phyloP scores from a whole-genome alignment of 2,329 filamentous ascomycete species.

The Claviceps sp. region DNA sequence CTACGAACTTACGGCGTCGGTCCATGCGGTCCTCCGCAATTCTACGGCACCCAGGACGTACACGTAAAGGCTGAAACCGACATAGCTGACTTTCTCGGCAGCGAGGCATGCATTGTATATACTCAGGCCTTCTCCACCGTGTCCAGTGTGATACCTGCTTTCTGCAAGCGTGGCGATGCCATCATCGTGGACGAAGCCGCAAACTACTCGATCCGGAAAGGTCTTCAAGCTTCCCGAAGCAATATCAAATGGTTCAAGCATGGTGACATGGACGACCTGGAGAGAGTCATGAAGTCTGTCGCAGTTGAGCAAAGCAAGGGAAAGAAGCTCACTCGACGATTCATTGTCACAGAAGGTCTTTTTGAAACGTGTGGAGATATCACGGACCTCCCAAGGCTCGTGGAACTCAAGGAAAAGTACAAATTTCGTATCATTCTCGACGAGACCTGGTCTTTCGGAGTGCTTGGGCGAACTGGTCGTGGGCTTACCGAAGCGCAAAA shows the following conservation, averaged over 20 bases:
- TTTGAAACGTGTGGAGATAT: conserved; percentile 86
- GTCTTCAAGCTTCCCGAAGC: conserved; percentile 83
- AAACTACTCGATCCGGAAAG: conserved; percentile 89
- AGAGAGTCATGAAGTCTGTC: conserved; percentile 71
- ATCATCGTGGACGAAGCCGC: conserved; percentile 90
- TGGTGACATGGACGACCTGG: conserved; percentile 88
- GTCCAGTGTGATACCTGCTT: conserved; percentile 90
- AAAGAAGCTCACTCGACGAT: conserved; percentile 80
- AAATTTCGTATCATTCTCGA: conserved; percentile 97
- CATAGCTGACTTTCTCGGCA: conserved; percentile 79
- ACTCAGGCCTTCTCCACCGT: conserved; percentile 94
- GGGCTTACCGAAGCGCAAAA: conserved; percentile 94
- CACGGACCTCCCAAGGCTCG: conserved; percentile 72
- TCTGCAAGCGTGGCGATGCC: conserved; percentile 92
- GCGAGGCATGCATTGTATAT: conserved; percentile 84
- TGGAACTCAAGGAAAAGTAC: conserved; percentile 89
- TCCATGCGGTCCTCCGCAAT: conserved; percentile 90
- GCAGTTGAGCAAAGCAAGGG: conserved; percentile 73
- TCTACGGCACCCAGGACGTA: conserved; percentile 96
- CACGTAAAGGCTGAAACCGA: conserved; percentile 95
- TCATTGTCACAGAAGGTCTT: conserved; percentile 89
- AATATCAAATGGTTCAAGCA: conserved; percentile 91
- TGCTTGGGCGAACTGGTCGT: conserved; percentile 79
- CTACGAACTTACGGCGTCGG: conserved; percentile 93
- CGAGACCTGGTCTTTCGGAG: conserved; percentile 94